Evolutionary conservation across 805 yeast species (phyloP).

Genomic region (Dipodascus geniculatus): DNA sequence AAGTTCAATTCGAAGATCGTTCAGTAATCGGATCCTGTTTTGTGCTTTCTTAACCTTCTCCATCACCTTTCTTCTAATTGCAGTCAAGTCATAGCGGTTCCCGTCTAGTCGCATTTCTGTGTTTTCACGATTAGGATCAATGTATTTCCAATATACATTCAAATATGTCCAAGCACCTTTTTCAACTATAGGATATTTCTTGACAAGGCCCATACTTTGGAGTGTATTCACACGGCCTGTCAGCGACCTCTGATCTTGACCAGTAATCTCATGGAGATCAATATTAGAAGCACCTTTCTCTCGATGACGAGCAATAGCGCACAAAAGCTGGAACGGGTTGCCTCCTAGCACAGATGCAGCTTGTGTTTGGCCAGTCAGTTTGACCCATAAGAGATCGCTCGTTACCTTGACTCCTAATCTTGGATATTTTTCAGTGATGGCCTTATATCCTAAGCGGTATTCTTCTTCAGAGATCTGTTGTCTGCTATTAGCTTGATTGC

Average conservation of each 20-base stretch:
- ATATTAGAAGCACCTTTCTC: constrained; percentile 26
- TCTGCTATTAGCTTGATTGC: too few relatives aligned
- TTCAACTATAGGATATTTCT: constrained; percentile 24
- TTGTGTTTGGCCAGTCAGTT: constrained; percentile 24
- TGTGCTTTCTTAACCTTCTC: constrained; percentile 21
- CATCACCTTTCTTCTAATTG: constrained; percentile 18
- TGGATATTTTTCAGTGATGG: constrained; percentile 10
- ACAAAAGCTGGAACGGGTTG: constrained; percentile 28
- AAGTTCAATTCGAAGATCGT: constrained; percentile 30
- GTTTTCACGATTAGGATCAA: constrained; percentile 17
- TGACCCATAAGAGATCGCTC: constrained; percentile 26
- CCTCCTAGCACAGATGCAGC: constrained; percentile 18
- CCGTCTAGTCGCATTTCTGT: constrained; percentile 1
- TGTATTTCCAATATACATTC: constrained; percentile 24
- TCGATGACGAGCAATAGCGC: constrained; percentile 30
- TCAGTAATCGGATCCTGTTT: constrained; percentile 24
- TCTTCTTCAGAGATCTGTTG: constrained; percentile 5
- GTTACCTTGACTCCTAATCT: constrained; percentile 16
- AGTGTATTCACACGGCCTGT: constrained; percentile 25
- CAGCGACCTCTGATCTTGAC: constrained; percentile 31
- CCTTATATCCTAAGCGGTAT: constrained; percentile 5
- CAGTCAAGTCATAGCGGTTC: constrained; percentile 14
- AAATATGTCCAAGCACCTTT: constrained; percentile 24
- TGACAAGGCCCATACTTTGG: constrained; percentile 25
- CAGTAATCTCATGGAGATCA: constrained; percentile 26